phyloP scores from a whole-genome alignment of 257 asterid species.

The Penstemon davidsonii region DNA sequence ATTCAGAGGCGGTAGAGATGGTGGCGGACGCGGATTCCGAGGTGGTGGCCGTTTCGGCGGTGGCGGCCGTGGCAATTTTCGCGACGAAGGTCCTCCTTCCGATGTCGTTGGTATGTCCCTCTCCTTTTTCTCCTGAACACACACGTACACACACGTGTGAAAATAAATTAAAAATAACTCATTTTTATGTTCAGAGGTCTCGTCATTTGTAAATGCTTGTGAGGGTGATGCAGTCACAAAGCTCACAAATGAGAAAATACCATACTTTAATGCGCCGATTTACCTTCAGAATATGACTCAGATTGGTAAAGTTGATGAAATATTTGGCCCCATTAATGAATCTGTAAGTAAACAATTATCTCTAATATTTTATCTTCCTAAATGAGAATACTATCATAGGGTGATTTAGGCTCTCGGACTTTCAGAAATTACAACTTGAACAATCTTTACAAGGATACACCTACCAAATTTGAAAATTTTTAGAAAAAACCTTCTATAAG shows the following conservation, averaged over 20 bases:
- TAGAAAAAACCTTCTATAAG: too few relatives aligned
- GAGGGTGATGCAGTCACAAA: constrained; percentile 96
- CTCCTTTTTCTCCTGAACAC: neutral
- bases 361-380: neutral
- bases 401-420: neutral
- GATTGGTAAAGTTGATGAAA: constrained; percentile 98
- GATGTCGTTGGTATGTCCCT: constrained; percentile 64
- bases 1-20: constrained; percentile 5
- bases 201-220: constrained; percentile 76
- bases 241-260: constrained; percentile 85
- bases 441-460: too few relatives aligned
- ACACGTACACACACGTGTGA: too few relatives aligned
- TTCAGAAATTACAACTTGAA: neutral
- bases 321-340: constrained; percentile 94
- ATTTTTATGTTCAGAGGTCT: constrained; percentile 55
- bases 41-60: constrained; percentile 44
- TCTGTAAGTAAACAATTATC: constrained; percentile 55
- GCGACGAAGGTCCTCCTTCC: constrained; percentile 78
- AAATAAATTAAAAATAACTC: too few relatives aligned
- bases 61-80: constrained; percentile 46
- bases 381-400: neutral
- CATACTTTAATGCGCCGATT: constrained; percentile 92
- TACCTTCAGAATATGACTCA: constrained; percentile 90
- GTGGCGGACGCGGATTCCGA: constrained; percentile 22
- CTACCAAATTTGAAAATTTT: too few relatives aligned